These are phyloP conservation scores for Phytophthora kernoviae DNA, from an alignment of 352 stramenopile genomes.

Conservation along the genomic window DNA sequence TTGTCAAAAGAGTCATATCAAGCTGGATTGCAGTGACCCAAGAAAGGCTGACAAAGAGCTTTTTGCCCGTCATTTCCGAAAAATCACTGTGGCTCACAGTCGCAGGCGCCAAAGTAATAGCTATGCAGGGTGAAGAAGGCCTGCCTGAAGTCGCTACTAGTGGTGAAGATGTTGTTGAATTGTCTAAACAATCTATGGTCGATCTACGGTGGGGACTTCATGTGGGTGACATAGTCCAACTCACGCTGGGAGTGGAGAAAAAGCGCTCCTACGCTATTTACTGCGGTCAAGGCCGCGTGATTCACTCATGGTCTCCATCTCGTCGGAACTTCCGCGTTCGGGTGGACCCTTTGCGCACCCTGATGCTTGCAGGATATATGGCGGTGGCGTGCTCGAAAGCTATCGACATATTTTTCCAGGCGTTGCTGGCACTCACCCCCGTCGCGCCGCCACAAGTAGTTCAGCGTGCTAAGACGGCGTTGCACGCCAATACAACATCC, in stretches of 20 bases:
- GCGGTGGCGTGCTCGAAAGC: slow-evolving; percentile 12
- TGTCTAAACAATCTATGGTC: slow-evolving; percentile 2
- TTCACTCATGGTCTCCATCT: slow-evolving; percentile 45
- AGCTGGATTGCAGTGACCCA: not conserved
- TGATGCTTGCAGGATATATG: slow-evolving; percentile 26
- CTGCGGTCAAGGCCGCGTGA: slow-evolving; percentile 40
- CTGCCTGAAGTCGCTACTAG: not conserved
- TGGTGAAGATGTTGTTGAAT: slow-evolving; percentile 1
- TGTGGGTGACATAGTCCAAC: slow-evolving; percentile 39
- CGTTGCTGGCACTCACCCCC: slow-evolving; percentile 26
- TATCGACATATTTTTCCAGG: slow-evolving; percentile 36
- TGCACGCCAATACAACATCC: slow-evolving; percentile 22
- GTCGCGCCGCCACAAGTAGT: slow-evolving; percentile 19
- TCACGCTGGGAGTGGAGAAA: slow-evolving; percentile 8
- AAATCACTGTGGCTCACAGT: not conserved
- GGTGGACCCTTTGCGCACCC: slow-evolving; percentile 39
- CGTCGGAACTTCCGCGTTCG: slow-evolving; percentile 43
- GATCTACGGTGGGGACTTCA: slow-evolving; percentile 16
- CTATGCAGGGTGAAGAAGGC: slow-evolving; percentile 5
- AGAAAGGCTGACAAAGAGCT: slow-evolving; percentile 10
- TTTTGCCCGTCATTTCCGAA: slow-evolving; percentile 11
- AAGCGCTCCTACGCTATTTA: slow-evolving; percentile 38
- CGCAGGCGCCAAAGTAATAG: not conserved
- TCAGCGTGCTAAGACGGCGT: slow-evolving; percentile 26
- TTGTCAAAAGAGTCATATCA: no score